Conservation (phyloP, 768 basidiomycete genomes). For the Hebeloma cylindrosporum region DNA sequence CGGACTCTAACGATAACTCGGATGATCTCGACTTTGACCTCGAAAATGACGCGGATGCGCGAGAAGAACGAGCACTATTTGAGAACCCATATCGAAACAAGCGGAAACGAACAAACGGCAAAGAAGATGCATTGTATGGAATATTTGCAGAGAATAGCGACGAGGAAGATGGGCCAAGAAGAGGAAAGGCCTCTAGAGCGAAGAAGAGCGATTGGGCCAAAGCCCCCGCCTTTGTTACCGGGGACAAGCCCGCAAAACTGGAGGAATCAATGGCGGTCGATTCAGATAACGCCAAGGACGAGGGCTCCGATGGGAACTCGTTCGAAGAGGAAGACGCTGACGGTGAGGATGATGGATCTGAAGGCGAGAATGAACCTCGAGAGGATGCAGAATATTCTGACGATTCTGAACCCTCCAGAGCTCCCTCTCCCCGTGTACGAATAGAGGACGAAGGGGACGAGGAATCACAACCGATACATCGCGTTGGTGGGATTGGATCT, state of each 20-base stretch:
- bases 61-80: constrained; percentile 75
- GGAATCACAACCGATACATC: constrained; percentile 33
- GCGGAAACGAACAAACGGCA: constrained; percentile 59
- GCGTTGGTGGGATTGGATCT: constrained; percentile 39
- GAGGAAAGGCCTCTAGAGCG: constrained; percentile 17
- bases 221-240: constrained; percentile 72
- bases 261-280: constrained; percentile 40
- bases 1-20: constrained; percentile 63
- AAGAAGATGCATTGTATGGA: constrained; percentile 77
- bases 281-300: constrained; percentile 33
- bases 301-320: constrained; percentile 27
- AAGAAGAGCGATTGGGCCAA: constrained; percentile 70
- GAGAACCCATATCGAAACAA: constrained; percentile 76
- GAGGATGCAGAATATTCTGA: constrained; percentile 42
- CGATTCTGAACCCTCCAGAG: constrained; percentile 50
- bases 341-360: constrained; percentile 35
- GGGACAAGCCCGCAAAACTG: constrained; percentile 50
- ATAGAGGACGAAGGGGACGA: constrained; percentile 51
- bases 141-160: constrained; percentile 74
- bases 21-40: constrained; percentile 47
- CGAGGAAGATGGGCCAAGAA: constrained; percentile 40
- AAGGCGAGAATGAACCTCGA: constrained; percentile 37
- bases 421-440: constrained; percentile 56
- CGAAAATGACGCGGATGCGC: constrained; percentile 58
- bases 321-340: constrained; percentile 40